phyloP scores from a whole-genome alignment of 768 basidiomycete species.

The Podaxis carcinomalis region DNA sequence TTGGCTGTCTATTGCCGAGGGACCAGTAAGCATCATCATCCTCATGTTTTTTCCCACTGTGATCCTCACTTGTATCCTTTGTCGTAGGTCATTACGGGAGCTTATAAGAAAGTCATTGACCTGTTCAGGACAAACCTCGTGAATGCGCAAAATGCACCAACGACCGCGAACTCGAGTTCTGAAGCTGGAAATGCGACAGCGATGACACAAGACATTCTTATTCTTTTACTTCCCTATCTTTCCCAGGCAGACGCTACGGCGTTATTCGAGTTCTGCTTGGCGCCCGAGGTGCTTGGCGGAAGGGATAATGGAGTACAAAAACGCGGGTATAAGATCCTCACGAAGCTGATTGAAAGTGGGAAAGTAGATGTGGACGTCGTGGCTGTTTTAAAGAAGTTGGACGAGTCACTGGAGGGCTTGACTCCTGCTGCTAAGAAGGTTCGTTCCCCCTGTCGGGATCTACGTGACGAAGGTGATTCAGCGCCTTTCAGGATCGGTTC shows the following conservation, averaged over 20 bases:
- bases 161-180: conserved; percentile 27
- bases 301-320: conserved; percentile 91
- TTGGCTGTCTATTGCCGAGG: conserved; percentile 82
- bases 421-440: conserved; percentile 87
- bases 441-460: background rate
- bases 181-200: conserved; percentile 45
- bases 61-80: background rate
- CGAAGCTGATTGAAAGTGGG: conserved; percentile 63
- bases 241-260: conserved; percentile 53
- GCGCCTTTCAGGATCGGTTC: conserved; percentile 66
- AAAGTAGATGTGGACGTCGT: conserved; percentile 56
- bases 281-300: conserved; percentile 62
- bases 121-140: conserved; percentile 65
- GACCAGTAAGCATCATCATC: conserved; percentile 41
- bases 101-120: conserved; percentile 72
- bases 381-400: conserved; percentile 58
- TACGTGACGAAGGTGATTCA: conserved; percentile 5
- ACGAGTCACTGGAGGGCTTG: conserved; percentile 60
- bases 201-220: conserved; percentile 79
- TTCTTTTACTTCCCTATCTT: conserved; percentile 77
- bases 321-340: conserved; percentile 86
- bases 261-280: conserved; percentile 69
- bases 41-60: background rate
- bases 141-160: conserved; percentile 28
- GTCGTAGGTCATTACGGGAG: conserved; percentile 22